Evolutionary conservation across 148 eudicot species (phyloP).

Genomic region (Amaranthus cruentus): DNA sequence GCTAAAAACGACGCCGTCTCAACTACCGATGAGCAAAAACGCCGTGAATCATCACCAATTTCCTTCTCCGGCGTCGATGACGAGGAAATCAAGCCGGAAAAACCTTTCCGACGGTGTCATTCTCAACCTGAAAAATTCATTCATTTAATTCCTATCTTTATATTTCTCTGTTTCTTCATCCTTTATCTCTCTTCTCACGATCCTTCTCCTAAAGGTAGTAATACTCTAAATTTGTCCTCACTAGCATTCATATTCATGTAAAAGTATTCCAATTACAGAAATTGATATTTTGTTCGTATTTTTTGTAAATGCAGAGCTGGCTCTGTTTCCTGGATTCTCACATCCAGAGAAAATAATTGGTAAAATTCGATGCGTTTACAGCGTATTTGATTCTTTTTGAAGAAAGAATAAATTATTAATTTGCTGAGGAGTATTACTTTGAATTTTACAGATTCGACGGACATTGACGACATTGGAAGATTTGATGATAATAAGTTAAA

Average conservation of each 20-base stretch:
- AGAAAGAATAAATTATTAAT: not conserved
- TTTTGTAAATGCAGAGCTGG: constrained; percentile 21
- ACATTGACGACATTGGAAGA: constrained; percentile 23
- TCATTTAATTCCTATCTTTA: constrained; percentile 65
- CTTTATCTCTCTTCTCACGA: constrained; percentile 76
- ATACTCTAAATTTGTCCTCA: not conserved
- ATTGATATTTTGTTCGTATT: not conserved
- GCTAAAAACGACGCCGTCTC: constrained; percentile 20
- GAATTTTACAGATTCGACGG: constrained; percentile 15
- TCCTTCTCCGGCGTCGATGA: constrained; percentile 14
- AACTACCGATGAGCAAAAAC: constrained; percentile 21
- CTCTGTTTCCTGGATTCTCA: constrained; percentile 25
- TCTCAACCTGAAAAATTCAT: constrained; percentile 42
- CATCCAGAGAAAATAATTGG: constrained; percentile 29
- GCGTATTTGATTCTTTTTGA: not conserved
- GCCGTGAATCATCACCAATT: constrained; percentile 32
- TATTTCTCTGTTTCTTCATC: constrained; percentile 60
- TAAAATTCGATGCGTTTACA: constrained; percentile 10
- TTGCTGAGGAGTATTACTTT: too few relatives aligned
- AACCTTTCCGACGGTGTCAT: constrained; percentile 31
- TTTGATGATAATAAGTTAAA: constrained; percentile 7
- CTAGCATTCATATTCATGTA: not conserved
- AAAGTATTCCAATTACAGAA: not conserved
- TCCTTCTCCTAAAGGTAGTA: constrained; percentile 61
- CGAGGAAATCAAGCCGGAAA: constrained; percentile 48